phyloP scores from a whole-genome alignment of 306 rosid species.

The Malus orientalis region DNA sequence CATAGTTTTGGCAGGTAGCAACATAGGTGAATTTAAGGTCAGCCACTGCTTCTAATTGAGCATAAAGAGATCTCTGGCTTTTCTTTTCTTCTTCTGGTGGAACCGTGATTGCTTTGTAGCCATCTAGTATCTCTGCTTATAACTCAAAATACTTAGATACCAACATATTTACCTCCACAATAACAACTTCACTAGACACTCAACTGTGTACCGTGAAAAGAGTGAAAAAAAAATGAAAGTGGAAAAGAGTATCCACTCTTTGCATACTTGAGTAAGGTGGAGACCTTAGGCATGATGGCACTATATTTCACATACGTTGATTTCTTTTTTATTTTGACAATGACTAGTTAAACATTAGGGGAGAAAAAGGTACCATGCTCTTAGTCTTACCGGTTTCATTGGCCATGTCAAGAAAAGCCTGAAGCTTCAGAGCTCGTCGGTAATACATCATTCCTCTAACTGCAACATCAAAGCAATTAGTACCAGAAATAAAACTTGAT shows the following conservation, averaged over 20 bases:
- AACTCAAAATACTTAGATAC: slow-evolving; percentile 5
- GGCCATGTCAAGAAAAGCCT: slow-evolving; percentile 99
- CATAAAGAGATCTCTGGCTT: slow-evolving; percentile 84
- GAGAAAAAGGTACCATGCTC: slow-evolving; percentile 10
- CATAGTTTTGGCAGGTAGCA: slow-evolving; percentile 96
- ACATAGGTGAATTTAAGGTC: slow-evolving; percentile 93
- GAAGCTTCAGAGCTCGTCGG: slow-evolving; percentile 91
- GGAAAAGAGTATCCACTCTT: slow-evolving; percentile 6
- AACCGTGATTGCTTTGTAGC: slow-evolving; percentile 82
- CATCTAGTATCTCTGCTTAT: slow-evolving; percentile 76
- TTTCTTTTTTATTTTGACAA: not conserved
- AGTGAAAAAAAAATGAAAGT: not conserved
- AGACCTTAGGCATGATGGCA: not conserved
- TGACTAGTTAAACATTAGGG: slow-evolving; percentile 1
- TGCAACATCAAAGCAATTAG: slow-evolving; percentile 30
- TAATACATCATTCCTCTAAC: slow-evolving; percentile 99
- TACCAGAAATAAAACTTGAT: slow-evolving; percentile 15
- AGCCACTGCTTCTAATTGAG: slow-evolving; percentile 88
- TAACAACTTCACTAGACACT: slow-evolving; percentile 4
- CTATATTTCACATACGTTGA: slow-evolving; percentile 4
- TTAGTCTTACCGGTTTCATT: slow-evolving; percentile 61
- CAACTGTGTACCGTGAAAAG: not conserved
- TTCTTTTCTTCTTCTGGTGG: slow-evolving; percentile 82
- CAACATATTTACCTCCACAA: slow-evolving; percentile 14
- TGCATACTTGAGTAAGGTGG: not conserved